Conservation (phyloP, 2,329 filamentous ascomycete genomes). For the Colletotrichum abscissum region DNA sequence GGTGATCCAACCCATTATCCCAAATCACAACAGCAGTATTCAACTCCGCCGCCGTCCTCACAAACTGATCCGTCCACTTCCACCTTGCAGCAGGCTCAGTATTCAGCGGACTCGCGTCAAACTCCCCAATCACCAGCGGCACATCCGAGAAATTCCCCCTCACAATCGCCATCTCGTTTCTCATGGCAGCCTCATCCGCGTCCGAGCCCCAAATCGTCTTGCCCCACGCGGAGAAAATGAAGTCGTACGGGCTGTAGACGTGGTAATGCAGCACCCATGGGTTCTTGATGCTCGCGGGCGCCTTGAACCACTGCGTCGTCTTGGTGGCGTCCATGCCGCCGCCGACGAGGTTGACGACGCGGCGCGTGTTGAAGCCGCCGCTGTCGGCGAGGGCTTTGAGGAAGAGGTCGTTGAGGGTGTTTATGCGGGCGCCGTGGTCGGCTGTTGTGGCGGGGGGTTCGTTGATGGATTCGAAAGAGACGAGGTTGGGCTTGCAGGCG, state of each 20-base stretch:
- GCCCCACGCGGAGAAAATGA: constrained; percentile 63
- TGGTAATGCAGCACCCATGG: constrained; percentile 72
- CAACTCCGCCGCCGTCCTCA: constrained; percentile 59
- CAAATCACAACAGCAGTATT: constrained; percentile 64
- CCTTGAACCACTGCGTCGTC: constrained; percentile 65
- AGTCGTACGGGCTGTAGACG: constrained; percentile 68
- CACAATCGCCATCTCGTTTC: constrained; percentile 61
- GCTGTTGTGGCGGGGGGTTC: constrained; percentile 65
- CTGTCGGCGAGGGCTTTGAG: constrained; percentile 62
- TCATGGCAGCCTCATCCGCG: constrained; percentile 60
- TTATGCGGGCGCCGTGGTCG: constrained; percentile 61
- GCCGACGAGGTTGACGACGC: constrained; percentile 67
- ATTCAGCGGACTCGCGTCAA: constrained; percentile 59
- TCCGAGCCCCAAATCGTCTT: constrained; percentile 70
- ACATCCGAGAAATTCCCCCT: constrained; percentile 65
- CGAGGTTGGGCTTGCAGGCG: constrained; percentile 62
- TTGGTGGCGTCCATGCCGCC: constrained; percentile 58
- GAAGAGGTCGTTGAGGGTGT: constrained; percentile 68
- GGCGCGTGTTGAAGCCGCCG: constrained; percentile 64
- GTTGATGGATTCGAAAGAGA: constrained; percentile 71
- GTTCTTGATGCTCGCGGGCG: constrained; percentile 60
- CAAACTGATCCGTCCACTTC: constrained; percentile 67
- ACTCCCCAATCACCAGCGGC: constrained; percentile 69
- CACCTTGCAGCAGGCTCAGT: constrained; percentile 67
- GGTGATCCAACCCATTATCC: constrained; percentile 69